Base-by-base conservation (phyloP, 2,329 filamentous ascomycete genomes). In the Trichoderma arundinaceum region DNA sequence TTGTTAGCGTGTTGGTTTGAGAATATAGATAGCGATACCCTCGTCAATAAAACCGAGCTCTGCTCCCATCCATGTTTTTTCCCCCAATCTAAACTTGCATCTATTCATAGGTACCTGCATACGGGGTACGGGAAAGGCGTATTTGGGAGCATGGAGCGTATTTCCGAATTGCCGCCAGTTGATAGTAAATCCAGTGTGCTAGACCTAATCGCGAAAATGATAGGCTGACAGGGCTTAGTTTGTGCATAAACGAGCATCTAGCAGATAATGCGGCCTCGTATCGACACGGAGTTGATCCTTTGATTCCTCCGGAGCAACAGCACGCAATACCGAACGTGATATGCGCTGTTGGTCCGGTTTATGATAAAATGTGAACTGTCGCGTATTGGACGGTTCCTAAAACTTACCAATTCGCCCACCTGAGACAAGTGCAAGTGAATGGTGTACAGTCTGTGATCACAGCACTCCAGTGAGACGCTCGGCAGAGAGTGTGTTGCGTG, bases 161-260 rank as follows among this genome's bases (percentile, higher is more conserved):
- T 28, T 28, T 28, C 22, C 22, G 22, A 28, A 28, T 28, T 28
- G 22, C 22, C 22, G 22, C 4, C 2, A 28, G 2, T 28, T 28
- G 22, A 28, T 28, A 28, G 22, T 28, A 28, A 49, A 9, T 7
- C 17, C 33, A 5, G 33, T 9, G 4, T 48, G 17, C 13, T 51
- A 17, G 17, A 9, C 13, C 33, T 32, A 22, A 39, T 7, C 19
- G 8, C 17, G 22, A 59, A 5, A 41, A 52, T n/a, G 13, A 44
- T n/a, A 17, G 19, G 7, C 33, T 12, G 32, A 63, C 17, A 9
- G 49, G 59, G 49, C 17, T 44, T 63, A 63, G 39, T 4, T n/a
- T 63, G 58, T 52, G 59, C 59, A 54, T 53, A 63, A 63, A 63
- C 49, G 59, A 63, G 39, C 22, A 38, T 63, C 28, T 38, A 41